These are phyloP conservation scores for Suhomyces tanzawaensis DNA, from an alignment of 805 yeast species.

Conservation along the genomic window DNA sequence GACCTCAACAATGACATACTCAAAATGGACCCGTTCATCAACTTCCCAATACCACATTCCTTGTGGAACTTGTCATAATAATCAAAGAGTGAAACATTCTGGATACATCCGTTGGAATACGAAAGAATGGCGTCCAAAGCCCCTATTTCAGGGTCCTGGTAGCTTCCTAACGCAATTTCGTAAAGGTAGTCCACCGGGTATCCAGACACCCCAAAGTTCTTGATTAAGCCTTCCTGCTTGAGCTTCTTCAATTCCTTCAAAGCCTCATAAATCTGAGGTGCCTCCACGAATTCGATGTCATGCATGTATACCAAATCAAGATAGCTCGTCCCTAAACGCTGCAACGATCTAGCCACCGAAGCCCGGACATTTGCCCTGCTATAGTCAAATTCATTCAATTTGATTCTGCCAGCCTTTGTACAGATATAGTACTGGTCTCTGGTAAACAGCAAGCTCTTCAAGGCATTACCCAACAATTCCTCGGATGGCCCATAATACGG, in stretches of 20 bases:
- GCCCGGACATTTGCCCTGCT: constrained; percentile 54
- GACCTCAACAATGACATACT: constrained; percentile 83
- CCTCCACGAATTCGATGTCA: constrained; percentile 78
- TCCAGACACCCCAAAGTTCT: constrained; percentile 77
- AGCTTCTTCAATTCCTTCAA: constrained; percentile 56
- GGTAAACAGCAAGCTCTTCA: constrained; percentile 37
- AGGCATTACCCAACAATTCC: constrained; percentile 63
- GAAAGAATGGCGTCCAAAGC: constrained; percentile 73
- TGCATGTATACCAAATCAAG: constrained; percentile 84
- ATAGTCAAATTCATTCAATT: constrained; percentile 72
- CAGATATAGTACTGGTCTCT: constrained; percentile 69
- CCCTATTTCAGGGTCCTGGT: constrained; percentile 45
- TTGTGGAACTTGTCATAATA: constrained; percentile 47
- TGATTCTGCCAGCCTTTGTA: constrained; percentile 83
- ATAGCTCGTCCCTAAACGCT: constrained; percentile 63
- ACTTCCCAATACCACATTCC: constrained; percentile 53
- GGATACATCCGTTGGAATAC: constrained; percentile 80
- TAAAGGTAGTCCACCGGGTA: constrained; percentile 75
- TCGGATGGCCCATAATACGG: constrained; percentile 95
- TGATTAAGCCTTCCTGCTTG: constrained; percentile 61
- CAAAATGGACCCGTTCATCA: constrained; percentile 82
- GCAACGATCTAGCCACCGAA: constrained; percentile 65
- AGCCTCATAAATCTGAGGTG: constrained; percentile 57
- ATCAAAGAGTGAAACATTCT: constrained; percentile 56
- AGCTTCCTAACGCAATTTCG: constrained; percentile 44